Evolutionary conservation across 108 stramenopile species (phyloP).

Genomic region (Cyclotella baltica): DNA sequence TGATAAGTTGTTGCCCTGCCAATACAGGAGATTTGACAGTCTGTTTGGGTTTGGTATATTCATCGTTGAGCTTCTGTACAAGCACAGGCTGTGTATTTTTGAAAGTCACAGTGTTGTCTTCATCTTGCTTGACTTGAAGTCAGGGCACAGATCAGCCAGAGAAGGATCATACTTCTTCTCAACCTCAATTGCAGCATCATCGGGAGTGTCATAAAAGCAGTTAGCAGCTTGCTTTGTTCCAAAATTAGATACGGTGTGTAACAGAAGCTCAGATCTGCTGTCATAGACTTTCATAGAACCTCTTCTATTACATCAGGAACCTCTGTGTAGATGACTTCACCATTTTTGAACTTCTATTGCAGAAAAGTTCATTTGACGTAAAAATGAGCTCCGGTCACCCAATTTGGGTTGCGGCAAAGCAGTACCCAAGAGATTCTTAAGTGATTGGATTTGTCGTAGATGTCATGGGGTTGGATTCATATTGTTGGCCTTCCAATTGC

Average conservation of each 20-base stretch:
- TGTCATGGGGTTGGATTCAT: background rate
- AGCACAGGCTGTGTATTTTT: too few relatives aligned
- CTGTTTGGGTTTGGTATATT: background rate
- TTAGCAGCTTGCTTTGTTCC: slow-evolving; percentile 11
- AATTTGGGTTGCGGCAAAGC: background rate
- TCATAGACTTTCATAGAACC: too few relatives aligned
- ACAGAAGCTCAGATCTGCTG: background rate
- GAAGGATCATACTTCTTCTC: too few relatives aligned
- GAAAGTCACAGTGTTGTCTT: too few relatives aligned
- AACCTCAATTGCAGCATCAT: background rate
- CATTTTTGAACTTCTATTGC: slow-evolving; percentile 23
- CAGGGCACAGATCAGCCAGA: too few relatives aligned
- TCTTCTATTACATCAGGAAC: slow-evolving; percentile 33
- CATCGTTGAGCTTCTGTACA: background rate
- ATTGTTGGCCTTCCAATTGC: background rate
- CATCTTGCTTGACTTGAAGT: too few relatives aligned
- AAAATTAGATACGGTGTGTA: background rate
- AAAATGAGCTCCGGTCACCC: background rate
- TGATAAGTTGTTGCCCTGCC: background rate
- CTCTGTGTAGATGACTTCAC: slow-evolving; percentile 24
- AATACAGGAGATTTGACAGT: background rate
- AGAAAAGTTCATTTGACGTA: slow-evolving; percentile 24
- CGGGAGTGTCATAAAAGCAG: slow-evolving; percentile 4
- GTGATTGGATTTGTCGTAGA: background rate
- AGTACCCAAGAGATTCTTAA: background rate